Evolutionary conservation across 352 stramenopile genomes (phyloP).

Genomic region (Phytophthora agathidicida): DNA sequence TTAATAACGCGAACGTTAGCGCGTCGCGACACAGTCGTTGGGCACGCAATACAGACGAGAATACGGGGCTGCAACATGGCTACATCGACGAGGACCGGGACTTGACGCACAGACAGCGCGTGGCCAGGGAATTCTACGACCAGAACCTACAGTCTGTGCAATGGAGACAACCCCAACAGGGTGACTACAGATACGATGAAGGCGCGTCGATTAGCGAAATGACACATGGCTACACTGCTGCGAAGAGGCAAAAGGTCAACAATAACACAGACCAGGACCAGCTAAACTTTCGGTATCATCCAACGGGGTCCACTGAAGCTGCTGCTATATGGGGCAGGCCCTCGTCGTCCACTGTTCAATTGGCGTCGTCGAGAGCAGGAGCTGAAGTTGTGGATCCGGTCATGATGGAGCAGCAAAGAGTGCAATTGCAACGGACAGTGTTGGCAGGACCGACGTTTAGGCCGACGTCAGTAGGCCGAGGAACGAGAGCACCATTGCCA

Average conservation of each 20-base stretch:
- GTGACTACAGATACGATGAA: background rate
- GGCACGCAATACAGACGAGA: too few species aligned
- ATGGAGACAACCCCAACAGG: background rate
- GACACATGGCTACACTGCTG: background rate
- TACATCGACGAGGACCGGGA: too few species aligned
- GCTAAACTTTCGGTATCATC: background rate
- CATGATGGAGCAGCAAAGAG: too few species aligned
- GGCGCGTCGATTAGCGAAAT: background rate
- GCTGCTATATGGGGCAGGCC: background rate
- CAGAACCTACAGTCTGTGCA: slow-evolving; percentile 1
- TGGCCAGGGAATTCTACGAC: slow-evolving; percentile 18
- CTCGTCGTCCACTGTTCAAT: background rate
- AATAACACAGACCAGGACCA: background rate
- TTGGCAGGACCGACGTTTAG: too few species aligned
- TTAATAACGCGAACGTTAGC: background rate
- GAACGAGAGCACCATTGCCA: background rate
- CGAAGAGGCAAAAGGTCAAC: background rate
- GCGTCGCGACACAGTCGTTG: slow-evolving; percentile 3
- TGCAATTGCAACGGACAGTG: too few species aligned
- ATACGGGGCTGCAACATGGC: too few species aligned
- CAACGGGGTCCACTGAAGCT: background rate
- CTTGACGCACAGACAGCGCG: slow-evolving; percentile 18
- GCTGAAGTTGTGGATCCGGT: too few species aligned
- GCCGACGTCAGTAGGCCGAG: background rate
- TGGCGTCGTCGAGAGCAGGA: too few species aligned